phyloP scores from a whole-genome alignment of 805 yeast species.

The Kluyveromyces starmeri region DNA sequence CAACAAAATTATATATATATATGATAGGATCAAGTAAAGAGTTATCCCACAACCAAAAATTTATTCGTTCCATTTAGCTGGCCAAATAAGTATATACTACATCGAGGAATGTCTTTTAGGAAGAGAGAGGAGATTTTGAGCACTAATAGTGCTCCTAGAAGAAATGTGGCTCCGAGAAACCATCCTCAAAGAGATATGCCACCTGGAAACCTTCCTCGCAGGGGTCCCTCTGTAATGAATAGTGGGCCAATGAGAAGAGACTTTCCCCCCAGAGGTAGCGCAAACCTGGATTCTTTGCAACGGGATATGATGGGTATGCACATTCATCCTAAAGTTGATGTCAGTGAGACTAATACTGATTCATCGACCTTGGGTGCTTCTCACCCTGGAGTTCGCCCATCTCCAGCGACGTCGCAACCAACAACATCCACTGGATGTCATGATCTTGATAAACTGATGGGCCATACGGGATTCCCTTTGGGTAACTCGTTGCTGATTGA shows the following conservation, averaged over 20 bases:
- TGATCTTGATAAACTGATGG: conserved; percentile 65
- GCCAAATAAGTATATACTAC: too few relatives aligned
- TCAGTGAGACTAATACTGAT: too few relatives aligned
- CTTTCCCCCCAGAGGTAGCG: background rate
- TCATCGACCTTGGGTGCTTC: conserved; percentile 4
- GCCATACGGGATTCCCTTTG: conserved; percentile 79
- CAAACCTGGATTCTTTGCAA: background rate
- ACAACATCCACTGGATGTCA: conserved; percentile 73
- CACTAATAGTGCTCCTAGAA: conserved; percentile 8
- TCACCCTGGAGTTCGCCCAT: conserved; percentile 65
- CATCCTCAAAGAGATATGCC: conserved; percentile 5
- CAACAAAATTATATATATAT: too few relatives aligned
- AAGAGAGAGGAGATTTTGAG: conserved; percentile 43
- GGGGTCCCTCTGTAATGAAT: conserved; percentile 6
- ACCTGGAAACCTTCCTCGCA: conserved; percentile 16
- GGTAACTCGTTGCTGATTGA: conserved; percentile 65
- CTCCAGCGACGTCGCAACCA: conserved; percentile 60
- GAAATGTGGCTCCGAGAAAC: conserved; percentile 1
- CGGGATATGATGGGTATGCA: background rate
- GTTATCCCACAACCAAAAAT: too few relatives aligned
- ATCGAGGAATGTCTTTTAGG: conserved; percentile 52
- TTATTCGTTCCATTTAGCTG: too few relatives aligned
- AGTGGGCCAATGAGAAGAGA: conserved; percentile 4
- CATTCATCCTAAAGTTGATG: too few relatives aligned
- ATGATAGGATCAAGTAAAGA: too few relatives aligned